Evolutionary conservation across 257 asterid species (phyloP), one percentile per base, ranked within the genome.

Genomic region (Solanum chiquidenum): DNA sequence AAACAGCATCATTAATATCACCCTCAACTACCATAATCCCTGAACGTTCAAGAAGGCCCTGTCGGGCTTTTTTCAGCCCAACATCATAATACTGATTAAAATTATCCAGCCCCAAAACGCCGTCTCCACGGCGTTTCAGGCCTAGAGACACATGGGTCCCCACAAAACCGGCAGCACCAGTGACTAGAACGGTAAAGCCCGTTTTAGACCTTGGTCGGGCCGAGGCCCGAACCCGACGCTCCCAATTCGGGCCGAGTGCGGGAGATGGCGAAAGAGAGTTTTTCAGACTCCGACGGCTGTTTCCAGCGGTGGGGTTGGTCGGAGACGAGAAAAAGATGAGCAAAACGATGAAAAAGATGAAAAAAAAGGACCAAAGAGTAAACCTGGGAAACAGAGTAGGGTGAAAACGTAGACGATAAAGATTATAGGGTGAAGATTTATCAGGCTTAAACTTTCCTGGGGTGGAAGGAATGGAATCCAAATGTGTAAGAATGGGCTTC

Each of bases 91-190:
- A 95, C 49, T 60, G 68, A 87, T 94, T 95, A 92, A 93, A 95
- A 87, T 94, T 95, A 71, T 95, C 98, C 66, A 95, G 90, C 68
- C 98, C 98, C 6, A 95, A 93, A 5, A 95, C 98, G 16, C 98
- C 98, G 23, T 95, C 98, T 5, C 98, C 98, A 0, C 98, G 94
- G 2, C 90, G 90, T 87, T 94, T 94, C 12, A 95, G 89, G 5
- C 94, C 90, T n/a, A 90, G 42, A 1, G 98, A 92, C 71, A 92
- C 97, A 40, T 95, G 98, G 88, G 92, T 82, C 9, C 98, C 98
- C 12, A 95, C 98, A 86, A 95, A 95, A 0, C 98, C 98, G 1
- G 95, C 96, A 29, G 98, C 98, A 86, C 98, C 98, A 25, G 98
- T 95, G 46, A 95, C 98, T 1, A 95, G 92, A 31, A 95, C 94